These are phyloP conservation scores for Tolypocladium inflatum DNA, from an alignment of 2,329 filamentous ascomycete species.

Conservation along the genomic window DNA sequence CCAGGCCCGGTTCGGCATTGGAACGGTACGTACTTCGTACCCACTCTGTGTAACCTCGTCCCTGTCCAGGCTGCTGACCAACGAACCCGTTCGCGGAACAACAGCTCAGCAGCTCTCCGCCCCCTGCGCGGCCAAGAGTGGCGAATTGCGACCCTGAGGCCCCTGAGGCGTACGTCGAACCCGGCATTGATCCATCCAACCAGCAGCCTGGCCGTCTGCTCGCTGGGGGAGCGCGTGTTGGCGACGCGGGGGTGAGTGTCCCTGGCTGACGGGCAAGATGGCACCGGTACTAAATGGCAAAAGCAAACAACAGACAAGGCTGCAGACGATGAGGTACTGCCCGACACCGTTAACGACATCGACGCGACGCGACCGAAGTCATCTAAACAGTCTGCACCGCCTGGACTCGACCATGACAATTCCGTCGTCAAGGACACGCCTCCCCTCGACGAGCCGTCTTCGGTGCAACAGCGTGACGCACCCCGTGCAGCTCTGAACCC, in stretches of 20 bases:
- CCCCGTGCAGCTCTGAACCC: not conserved
- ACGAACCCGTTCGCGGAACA: not conserved
- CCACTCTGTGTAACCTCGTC: not conserved
- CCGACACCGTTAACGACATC: not conserved
- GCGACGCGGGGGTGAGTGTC: not conserved
- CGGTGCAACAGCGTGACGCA: not conserved
- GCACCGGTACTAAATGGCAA: not conserved
- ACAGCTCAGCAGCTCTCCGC: conserved; percentile 3
- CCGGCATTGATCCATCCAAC: not conserved
- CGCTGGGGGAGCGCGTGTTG: not conserved
- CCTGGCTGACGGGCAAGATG: not conserved
- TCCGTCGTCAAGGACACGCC: not conserved
- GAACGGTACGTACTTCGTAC: conserved; percentile 30
- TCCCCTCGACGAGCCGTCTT: not conserved
- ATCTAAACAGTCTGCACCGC: not conserved
- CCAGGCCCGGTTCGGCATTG: conserved; percentile 27
- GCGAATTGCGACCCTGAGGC: not conserved
- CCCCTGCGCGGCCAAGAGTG: not conserved
- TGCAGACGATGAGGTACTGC: not conserved
- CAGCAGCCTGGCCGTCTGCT: not conserved
- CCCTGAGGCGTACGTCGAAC: not conserved
- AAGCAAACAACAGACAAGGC: conserved; percentile 1
- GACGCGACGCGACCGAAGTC: not conserved
- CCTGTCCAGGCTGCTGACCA: not conserved
- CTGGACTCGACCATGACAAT: not conserved